Conservation (phyloP, 805 yeast species). For the Pichia paraexigua region DNA sequence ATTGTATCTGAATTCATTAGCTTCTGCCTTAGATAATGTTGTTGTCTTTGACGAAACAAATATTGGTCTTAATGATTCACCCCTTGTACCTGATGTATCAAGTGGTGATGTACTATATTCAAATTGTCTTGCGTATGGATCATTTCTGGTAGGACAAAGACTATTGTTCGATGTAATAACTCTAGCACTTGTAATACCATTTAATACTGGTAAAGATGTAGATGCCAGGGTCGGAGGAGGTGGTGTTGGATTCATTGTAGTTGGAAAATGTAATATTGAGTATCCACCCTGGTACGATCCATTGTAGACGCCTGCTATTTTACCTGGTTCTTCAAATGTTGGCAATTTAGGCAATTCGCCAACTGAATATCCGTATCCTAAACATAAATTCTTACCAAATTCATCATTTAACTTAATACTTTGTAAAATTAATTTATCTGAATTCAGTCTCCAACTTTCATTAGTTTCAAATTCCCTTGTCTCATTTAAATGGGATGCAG, state of each 20-base stretch:
- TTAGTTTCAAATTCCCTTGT: slow-evolving; percentile 68
- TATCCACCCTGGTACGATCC: slow-evolving; percentile 12
- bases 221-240: not conserved
- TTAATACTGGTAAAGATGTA: not conserved
- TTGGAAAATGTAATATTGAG: slow-evolving; percentile 1
- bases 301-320: slow-evolving; percentile 9
- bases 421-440: slow-evolving; percentile 60
- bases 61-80: slow-evolving; percentile 6
- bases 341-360: slow-evolving; percentile 10
- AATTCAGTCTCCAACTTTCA: slow-evolving; percentile 62
- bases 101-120: not conserved
- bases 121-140: not conserved
- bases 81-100: slow-evolving; percentile 5
- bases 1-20: slow-evolving; percentile 45
- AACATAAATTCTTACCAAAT: slow-evolving; percentile 21
- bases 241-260: not conserved
- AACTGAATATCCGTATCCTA: slow-evolving; percentile 20
- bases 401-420: slow-evolving; percentile 33
- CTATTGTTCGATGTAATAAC: not conserved
- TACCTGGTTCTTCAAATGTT: slow-evolving; percentile 8
- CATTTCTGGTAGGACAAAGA: not conserved
- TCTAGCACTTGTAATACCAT: not conserved
- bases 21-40: slow-evolving; percentile 26
- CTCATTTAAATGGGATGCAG: slow-evolving; percentile 61
- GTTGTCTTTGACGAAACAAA: slow-evolving; percentile 7